Percentiles rank a stretch among this genome's conserved stretches.
phyloP scores from a whole-genome alignment of 2,329 filamentous ascomycete genomes.

The Cladophialophora exuberans region DNA sequence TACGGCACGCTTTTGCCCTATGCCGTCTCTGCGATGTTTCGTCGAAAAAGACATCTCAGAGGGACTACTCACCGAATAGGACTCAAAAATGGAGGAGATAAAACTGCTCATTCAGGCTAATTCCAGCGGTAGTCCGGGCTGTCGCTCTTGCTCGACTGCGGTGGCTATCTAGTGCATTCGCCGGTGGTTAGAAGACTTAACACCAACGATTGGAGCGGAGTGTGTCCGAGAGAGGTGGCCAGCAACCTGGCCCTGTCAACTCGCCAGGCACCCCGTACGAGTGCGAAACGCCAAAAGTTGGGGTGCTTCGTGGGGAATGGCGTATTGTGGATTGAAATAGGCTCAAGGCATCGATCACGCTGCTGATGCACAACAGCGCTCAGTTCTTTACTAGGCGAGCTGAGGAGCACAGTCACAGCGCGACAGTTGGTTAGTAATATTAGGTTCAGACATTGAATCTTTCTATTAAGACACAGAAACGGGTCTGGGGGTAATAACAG shows the following conservation, averaged over 20 bases:
- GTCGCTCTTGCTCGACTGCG: neutral
- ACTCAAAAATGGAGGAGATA: neutral
- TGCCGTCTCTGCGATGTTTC: neutral
- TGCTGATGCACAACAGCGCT: neutral
- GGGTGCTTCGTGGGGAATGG: neutral
- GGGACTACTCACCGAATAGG: neutral
- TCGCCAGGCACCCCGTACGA: neutral
- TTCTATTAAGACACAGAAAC: neutral
- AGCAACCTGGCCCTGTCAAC: neutral
- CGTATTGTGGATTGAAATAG: neutral
- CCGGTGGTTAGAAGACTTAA: neutral
- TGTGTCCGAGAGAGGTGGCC: too few species aligned
- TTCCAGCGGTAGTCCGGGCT: neutral
- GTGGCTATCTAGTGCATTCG: too few species aligned
- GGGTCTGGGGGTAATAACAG: neutral
- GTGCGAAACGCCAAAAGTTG: neutral
- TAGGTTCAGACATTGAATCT: neutral
- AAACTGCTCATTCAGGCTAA: neutral
- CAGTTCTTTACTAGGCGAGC: neutral
- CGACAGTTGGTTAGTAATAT: neutral
- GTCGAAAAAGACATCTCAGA: neutral
- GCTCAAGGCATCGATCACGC: too few species aligned
- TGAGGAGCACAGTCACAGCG: neutral
- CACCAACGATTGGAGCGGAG: too few species aligned
- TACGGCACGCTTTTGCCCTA: neutral